These are phyloP conservation scores for Golubevia sp. DNA, from an alignment of 1,284 basidiomycete genomes.

Conservation along the genomic window DNA sequence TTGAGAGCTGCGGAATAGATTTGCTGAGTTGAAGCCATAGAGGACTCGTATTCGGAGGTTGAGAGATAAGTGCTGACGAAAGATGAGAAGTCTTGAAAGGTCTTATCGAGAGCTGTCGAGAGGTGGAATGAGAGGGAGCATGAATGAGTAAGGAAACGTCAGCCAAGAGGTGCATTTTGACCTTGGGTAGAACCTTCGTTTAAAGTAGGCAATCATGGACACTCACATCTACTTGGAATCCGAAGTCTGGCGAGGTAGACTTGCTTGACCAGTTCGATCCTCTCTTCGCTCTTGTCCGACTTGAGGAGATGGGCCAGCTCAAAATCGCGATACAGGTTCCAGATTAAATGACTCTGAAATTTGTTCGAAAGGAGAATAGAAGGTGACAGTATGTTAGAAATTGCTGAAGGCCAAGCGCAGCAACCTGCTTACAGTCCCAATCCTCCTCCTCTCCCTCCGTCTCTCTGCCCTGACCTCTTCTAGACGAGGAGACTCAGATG, in stretches of 20 bases:
- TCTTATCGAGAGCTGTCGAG: conserved; percentile 18
- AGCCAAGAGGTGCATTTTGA: background rate
- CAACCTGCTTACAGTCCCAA: no score
- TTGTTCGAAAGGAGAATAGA: no score
- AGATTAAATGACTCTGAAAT: conserved; percentile 27
- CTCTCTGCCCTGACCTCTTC: no score
- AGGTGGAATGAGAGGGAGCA: background rate
- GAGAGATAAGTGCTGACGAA: conserved; percentile 40
- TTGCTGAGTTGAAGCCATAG: conserved; percentile 26
- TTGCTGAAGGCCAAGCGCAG: no score
- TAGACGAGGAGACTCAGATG: background rate
- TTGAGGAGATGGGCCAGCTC: conserved; percentile 18
- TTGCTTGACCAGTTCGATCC: conserved; percentile 27
- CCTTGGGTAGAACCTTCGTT: background rate
- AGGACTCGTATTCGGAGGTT: conserved; percentile 37
- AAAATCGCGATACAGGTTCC: conserved; percentile 36
- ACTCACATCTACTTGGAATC: conserved; percentile 27
- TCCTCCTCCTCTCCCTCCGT: no score
- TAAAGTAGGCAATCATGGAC: background rate
- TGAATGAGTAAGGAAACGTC: background rate
- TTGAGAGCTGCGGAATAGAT: no score
- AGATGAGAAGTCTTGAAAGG: conserved; percentile 37
- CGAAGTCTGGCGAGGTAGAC: conserved; percentile 33
- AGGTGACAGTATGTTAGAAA: no score
- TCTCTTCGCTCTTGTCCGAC: background rate